Evolutionary conservation across 345 rosid genomes (phyloP).

Genomic region (Tarenaya hassleriana): DNA sequence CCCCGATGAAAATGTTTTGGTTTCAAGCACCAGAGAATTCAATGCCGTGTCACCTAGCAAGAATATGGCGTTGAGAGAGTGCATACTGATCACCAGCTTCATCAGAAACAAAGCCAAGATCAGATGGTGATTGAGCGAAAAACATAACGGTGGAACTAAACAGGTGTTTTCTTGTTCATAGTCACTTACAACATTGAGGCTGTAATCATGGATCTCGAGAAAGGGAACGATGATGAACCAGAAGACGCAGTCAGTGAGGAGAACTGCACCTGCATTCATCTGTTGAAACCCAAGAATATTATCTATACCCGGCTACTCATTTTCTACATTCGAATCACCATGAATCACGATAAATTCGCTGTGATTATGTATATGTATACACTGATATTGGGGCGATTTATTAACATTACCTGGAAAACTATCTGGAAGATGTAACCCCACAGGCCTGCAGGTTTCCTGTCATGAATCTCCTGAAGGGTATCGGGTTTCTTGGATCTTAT

Average conservation of each 20-base stretch:
- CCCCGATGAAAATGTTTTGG: no score
- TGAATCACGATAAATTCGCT: no score
- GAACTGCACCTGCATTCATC: conserved; percentile 98
- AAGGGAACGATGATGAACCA: conserved; percentile 93
- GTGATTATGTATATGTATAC: neutral
- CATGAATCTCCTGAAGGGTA: conserved; percentile 19
- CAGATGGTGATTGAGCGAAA: no score
- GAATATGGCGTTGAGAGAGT: conserved; percentile 66
- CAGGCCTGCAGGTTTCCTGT: conserved; percentile 48
- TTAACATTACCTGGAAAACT: conserved; percentile 80
- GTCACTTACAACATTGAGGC: conserved; percentile 61
- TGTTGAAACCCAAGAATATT: conserved; percentile 25
- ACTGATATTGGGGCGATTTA: no score
- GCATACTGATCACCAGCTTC: conserved; percentile 78
- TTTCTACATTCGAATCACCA: no score
- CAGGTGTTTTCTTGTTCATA: neutral
- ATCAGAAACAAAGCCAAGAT: conserved; percentile 2
- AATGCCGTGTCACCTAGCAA: conserved; percentile 74
- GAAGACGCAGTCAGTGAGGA: conserved; percentile 90
- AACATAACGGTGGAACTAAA: neutral
- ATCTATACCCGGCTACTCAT: no score
- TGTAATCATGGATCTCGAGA: conserved; percentile 66
- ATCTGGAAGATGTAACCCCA: conserved; percentile 69
- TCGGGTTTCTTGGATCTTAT: conserved; percentile 34
- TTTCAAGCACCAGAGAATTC: conserved; percentile 87